Evolutionary conservation across 2,329 filamentous ascomycete genomes (phyloP).

Genomic region (Septoria petroselini): DNA sequence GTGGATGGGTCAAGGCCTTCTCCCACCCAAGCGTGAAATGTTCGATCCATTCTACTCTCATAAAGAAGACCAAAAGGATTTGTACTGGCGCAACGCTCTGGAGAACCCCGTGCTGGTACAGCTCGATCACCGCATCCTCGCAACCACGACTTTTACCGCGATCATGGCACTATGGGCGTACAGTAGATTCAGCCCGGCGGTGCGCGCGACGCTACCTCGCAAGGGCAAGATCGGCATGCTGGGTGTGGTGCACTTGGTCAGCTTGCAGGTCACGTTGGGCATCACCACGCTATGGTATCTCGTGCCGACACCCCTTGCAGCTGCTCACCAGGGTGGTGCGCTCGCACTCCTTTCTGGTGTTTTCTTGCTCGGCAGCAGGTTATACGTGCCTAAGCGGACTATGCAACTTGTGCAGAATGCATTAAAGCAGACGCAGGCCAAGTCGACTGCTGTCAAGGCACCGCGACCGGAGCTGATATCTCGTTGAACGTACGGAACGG

Average conservation of each 20-base stretch:
- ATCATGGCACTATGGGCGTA: conserved; percentile 80
- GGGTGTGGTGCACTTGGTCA: conserved; percentile 79
- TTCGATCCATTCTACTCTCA: conserved; percentile 84
- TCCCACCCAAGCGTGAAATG: conserved; percentile 78
- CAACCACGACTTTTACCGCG: conserved; percentile 80
- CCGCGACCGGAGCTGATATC: not conserved
- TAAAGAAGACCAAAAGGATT: conserved; percentile 70
- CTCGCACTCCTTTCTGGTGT: conserved; percentile 80
- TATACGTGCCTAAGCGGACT: conserved; percentile 64
- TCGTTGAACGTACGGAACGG: too few relatives aligned
- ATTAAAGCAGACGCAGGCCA: conserved; percentile 16
- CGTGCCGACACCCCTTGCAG: conserved; percentile 82
- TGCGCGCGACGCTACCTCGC: conserved; percentile 57
- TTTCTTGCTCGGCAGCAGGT: conserved; percentile 71
- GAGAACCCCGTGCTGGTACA: conserved; percentile 96
- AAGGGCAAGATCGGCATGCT: conserved; percentile 69
- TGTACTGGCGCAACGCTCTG: conserved; percentile 96
- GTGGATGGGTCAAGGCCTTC: conserved; percentile 80
- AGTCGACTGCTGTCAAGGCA: not conserved
- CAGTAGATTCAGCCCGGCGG: conserved; percentile 62
- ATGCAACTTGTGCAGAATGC: conserved; percentile 32
- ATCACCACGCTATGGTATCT: conserved; percentile 92
- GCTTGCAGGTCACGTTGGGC: conserved; percentile 77
- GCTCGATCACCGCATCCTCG: conserved; percentile 89
- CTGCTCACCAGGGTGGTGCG: conserved; percentile 87